phyloP scores from a whole-genome alignment of 768 basidiomycete species.

The Lactarius deliciosus region DNA sequence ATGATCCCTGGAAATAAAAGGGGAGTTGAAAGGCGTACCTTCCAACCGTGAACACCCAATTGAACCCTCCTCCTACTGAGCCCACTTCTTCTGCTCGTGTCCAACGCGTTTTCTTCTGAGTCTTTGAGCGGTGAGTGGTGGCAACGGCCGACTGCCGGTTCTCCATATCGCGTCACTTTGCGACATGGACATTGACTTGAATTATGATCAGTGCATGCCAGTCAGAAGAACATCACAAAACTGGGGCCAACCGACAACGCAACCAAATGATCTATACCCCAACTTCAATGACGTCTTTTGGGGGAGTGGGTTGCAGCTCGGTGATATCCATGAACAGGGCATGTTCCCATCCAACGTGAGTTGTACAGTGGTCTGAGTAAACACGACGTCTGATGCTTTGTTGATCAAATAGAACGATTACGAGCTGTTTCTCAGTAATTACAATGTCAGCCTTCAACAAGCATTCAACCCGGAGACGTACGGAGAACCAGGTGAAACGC shows the following conservation, averaged over 20 bases:
- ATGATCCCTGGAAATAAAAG: constrained; percentile 8
- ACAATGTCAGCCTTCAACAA: background rate
- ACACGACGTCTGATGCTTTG: background rate
- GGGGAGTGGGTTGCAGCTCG: background rate
- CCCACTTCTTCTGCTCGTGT: background rate
- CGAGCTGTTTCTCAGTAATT: background rate
- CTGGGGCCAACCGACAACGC: background rate
- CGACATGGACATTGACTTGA: background rate
- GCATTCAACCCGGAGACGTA: background rate
- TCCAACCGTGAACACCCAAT: background rate
- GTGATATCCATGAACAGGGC: background rate
- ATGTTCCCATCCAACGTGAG: constrained; percentile 7
- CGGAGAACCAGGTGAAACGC: background rate
- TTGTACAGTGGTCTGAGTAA: background rate
- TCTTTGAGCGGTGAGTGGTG: constrained; percentile 4
- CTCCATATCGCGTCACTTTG: background rate
- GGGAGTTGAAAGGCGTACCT: constrained; percentile 4
- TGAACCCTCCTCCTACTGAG: background rate
- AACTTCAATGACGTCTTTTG: background rate
- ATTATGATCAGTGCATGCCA: constrained; percentile 11
- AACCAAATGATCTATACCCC: background rate
- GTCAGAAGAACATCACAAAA: constrained; percentile 3
- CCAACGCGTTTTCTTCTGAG: background rate
- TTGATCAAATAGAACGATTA: background rate
- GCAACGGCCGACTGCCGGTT: background rate